phyloP scores from a whole-genome alignment of 176 grass and related monocot species.

The Dactylis glomerata region DNA sequence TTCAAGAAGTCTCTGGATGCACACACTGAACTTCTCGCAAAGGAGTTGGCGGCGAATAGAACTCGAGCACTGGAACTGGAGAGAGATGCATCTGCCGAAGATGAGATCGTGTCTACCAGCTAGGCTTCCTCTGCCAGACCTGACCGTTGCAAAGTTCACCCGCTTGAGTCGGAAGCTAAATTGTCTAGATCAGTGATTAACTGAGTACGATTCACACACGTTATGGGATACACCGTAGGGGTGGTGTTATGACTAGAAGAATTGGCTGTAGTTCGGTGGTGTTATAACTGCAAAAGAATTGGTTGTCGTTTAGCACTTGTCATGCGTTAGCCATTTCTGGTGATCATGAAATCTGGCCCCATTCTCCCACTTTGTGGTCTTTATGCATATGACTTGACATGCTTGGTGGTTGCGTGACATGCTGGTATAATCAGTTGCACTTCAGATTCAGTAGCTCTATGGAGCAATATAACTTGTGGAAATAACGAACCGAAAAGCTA shows the following conservation, averaged over 20 bases:
- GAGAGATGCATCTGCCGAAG: neutral
- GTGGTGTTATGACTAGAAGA: neutral
- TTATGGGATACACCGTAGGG: neutral
- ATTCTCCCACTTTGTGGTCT: neutral
- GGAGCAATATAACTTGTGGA: neutral
- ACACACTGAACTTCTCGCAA: slow-evolving; percentile 34
- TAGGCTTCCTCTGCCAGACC: slow-evolving; percentile 17
- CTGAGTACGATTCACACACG: neutral
- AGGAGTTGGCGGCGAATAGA: slow-evolving; percentile 40
- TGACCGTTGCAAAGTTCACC: slow-evolving; percentile 3
- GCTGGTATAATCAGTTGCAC: neutral
- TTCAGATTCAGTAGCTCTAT: neutral
- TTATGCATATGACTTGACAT: neutral
- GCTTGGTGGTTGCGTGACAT: neutral
- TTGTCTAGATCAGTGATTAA: neutral
- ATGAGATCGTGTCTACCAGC: slow-evolving; percentile 28
- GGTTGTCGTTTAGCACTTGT: neutral
- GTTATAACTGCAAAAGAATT: neutral
- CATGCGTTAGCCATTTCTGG: neutral
- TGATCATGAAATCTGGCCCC: neutral
- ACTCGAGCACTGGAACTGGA: slow-evolving; percentile 10
- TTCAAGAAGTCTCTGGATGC: slow-evolving; percentile 40
- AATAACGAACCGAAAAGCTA: neutral
- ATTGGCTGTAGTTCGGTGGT: neutral
- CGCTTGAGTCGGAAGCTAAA: neutral